Evolutionary conservation across 306 rosid species (phyloP), one percentile per base, ranked within the genome.

Genomic region (Acacia acuminata): DNA sequence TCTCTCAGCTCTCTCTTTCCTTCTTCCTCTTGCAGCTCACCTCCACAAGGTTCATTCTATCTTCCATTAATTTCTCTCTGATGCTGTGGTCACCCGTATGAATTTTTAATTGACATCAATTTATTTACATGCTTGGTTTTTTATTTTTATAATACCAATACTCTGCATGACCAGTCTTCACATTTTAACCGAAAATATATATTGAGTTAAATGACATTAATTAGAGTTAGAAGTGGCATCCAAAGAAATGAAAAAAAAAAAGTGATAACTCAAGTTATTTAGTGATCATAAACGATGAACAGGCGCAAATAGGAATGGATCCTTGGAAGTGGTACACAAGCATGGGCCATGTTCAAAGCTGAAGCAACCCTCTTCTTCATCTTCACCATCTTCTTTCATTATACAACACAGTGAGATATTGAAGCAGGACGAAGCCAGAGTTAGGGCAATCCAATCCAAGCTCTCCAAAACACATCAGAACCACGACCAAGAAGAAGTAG

Each of bases 311-410:
- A 74, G 44, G 20, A 83, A 87, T 73, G 82, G 84, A 58, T 38
- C 85, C 10, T 42, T 91, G 17, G 76, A 87, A 64, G 89, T 91
- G 83, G 75, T 87, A 2, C 91, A 91, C 87, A 91, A 77, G 75
- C 83, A 89, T 36, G 92, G 92, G 17, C 90, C 94, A 45, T 91
- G 94, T 77, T 84, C 91, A 10, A 73, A 81, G 50, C 53, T 42
- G 12, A 79, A 78, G 17, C 74, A 70, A 5, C 74, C 58, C 15
- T 47, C 83, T 60, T 69, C 81, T 44, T 69, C 74, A 40, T 20
- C 16, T 4, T 55, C 14, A 38, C 2, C 74, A 20, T 30, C 32
- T 30, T 30, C 32, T 30, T 8, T 20, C 14, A 42, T 12, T 8
- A n/a, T 42, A 0, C 48, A 81, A 30, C 81, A 84, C 53, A 71